Evolutionary conservation across 129 eudicot genomes (phyloP), one percentile per base, ranked within the genome.

Genomic region (Gnaphalium uliginosum): DNA sequence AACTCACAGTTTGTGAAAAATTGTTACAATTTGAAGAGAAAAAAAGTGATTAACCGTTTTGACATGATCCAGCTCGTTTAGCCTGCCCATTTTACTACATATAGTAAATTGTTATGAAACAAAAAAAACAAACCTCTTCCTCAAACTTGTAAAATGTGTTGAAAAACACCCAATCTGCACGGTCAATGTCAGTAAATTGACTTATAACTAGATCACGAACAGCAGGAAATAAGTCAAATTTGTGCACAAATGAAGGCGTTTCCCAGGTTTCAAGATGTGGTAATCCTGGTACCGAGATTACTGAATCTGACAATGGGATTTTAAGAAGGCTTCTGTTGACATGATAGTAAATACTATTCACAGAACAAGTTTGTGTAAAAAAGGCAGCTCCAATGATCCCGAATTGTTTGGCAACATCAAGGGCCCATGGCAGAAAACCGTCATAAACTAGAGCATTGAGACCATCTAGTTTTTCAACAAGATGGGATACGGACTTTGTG

Each of bases 311-410:
- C 53, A 81, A 50, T 10, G 92, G 92, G n/a, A 81, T 22, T 41
- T 77, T 17, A 0, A 87, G 65, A 48, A 60, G 19, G 57, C 81
- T 85, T 65, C 72, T 75, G 21, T 75, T 73, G 24, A 79, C 86
- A 66, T 85, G 83, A 39, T 78, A 76, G 63, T 87, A 89, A 18
- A 89, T 79, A 62, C 53, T 81, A 43, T 84, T 77, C 21, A 89
- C 92, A 19, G 92, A 81, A 79, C 84, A 81, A 51, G 96, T 78
- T 71, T 89, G 91, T 13, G 96, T 89, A 15, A 89, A 85, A 21
- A 89, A 87, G 2, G 61, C 75, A 6, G 79, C 90, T 48, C 83
- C 88, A 39, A 35, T 33, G 4, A 85, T 26, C 65, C 86, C 83
- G 9, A 76, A 73, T 25, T 37, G 56, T 67, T 83, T 85, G 6